Base-by-base conservation (phyloP, 2,329 filamentous ascomycete species). In the Alternaria conjuncta region DNA sequence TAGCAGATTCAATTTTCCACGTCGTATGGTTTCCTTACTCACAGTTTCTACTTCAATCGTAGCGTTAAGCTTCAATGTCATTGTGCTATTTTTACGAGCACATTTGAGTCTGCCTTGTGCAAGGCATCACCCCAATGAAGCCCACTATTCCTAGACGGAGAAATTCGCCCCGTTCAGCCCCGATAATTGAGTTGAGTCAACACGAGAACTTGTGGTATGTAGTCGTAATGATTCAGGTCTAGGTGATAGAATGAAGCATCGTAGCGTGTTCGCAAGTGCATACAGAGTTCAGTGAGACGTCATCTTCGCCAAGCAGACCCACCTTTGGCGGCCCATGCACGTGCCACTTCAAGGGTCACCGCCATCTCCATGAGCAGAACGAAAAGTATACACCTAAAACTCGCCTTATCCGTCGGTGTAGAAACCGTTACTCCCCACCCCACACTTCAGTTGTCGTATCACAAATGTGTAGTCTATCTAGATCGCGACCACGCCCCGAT, bases 401-500 rank as follows among this genome's bases (percentile, higher is more conserved):
- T 54, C 43, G 56, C 44, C 65, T 53, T 49, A 49, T 56, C 60
- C 63, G 71, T 75, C 75, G 75, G 75, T 78, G 75, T 76, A 73
- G 71, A 68, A 71, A 63, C 54, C 61, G 65, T 71, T 66, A 72
- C 69, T 46, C 43, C 51, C 60, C 60, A 58, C 58, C 57, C 23
- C 56, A 53, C 61, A 49, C 54, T 55, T 21, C 46, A 44, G 50
- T 50, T 47, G 51, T 57, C 57, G 47, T 32, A 55, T 63, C 41
- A 54, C 28, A 47, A 26, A 41, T 45, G 9, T 57, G 53, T 30
- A 57, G 4, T 28, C 63, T 61, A 62, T 57, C 56, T 64, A 18
- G 43, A 58, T 59, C 15, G 46, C 49, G 59, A 55, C 53, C 32
- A 18, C 20, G 11, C 41, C 51, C 62, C 64, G 57, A 46, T 55